Evolutionary conservation across 345 rosid species (phyloP), one percentile per base, ranked within the genome.

Genomic region (Dipteronia dyeriana): DNA sequence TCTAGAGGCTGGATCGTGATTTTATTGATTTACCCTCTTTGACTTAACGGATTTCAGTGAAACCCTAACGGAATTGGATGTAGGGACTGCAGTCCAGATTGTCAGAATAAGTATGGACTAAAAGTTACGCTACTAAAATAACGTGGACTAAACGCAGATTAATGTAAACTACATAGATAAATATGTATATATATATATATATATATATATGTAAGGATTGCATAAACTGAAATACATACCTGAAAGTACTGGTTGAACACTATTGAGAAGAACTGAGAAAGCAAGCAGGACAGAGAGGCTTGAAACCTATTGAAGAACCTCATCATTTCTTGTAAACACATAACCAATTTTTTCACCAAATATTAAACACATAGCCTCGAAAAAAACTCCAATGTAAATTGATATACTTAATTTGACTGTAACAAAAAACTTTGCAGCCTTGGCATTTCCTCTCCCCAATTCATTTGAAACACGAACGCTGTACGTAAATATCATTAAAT

Each of bases 391-490:
- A 1, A 87, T 68, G 25, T 49, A 20, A 4, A 23, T 34, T 16
- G 85, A 75, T 19, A 80, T 85, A 4, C 56, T 4, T 1, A 82
- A n/a, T 4, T 56, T 56, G 5, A 85, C 86, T 73, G 79, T 84
- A 4, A 87, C 70, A 0, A 90, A 68, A 57, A 87, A 87, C 26
- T 74, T 73, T 13, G 82, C 86, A 7, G 86, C 90, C 31, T 78
- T 75, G 0, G 83, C 83, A 29, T 85, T 68, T 49, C 87, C 86
- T 70, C 57, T 81, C 22, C 91, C 91, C 57, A 88, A 39, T 81
- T 87, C 88, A 69, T 88, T 88, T 16, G 88, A 75, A 3, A 88
- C 83, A 34, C 91, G 73, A 17, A 86, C 91, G 0, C 97, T 92
- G 67, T n/a, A n/a, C n/a, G n/a, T 61, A 41, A 41, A 6, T 41